Percentiles rank a stretch among this genome's conserved stretches.
Conservation (phyloP, 2,329 filamentous ascomycete species). For the Lasiodiplodia theobromae region DNA sequence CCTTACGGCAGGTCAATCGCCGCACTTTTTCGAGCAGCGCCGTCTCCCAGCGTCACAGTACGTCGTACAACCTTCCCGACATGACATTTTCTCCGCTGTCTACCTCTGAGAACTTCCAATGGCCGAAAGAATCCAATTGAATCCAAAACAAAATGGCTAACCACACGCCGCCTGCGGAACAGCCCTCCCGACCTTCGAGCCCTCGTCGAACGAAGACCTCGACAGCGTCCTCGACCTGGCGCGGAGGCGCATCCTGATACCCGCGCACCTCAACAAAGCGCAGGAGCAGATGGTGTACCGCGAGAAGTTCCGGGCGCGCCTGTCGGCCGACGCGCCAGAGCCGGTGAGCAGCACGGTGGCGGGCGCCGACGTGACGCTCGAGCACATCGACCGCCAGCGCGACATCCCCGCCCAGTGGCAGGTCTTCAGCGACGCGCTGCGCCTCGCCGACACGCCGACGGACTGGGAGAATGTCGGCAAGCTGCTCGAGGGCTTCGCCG, state of each 20-base stretch:
- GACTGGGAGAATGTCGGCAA: slow-evolving; percentile 47
- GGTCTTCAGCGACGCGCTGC: slow-evolving; percentile 28
- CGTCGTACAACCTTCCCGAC: slow-evolving; percentile 19
- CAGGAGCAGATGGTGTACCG: slow-evolving; percentile 54
- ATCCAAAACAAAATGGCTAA: slow-evolving; percentile 37
- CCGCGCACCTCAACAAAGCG: slow-evolving; percentile 49
- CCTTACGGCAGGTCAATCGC: slow-evolving; percentile 33
- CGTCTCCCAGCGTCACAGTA: slow-evolving; percentile 40
- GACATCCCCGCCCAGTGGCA: slow-evolving; percentile 35
- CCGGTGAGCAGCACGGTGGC: slow-evolving; percentile 52
- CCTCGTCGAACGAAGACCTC: slow-evolving; percentile 51
- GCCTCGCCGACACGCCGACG: slow-evolving; percentile 25
- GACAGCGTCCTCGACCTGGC: slow-evolving; percentile 48
- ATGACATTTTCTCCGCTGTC: neutral
- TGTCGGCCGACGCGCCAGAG: slow-evolving; percentile 43
- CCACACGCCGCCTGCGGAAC: slow-evolving; percentile 37
- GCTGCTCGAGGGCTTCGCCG: slow-evolving; percentile 41
- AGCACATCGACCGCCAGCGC: slow-evolving; percentile 40
- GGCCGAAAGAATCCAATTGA: neutral
- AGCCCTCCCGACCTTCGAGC: slow-evolving; percentile 41
- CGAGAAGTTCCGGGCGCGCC: slow-evolving; percentile 47
- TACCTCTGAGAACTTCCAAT: neutral
- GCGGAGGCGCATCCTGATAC: slow-evolving; percentile 54
- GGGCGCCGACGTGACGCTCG: slow-evolving; percentile 44
- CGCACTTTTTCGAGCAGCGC: slow-evolving; percentile 33